These are phyloP conservation scores for Phlebiopsis flavidoalba DNA, from an alignment of 768 basidiomycete species.

Conservation along the genomic window DNA sequence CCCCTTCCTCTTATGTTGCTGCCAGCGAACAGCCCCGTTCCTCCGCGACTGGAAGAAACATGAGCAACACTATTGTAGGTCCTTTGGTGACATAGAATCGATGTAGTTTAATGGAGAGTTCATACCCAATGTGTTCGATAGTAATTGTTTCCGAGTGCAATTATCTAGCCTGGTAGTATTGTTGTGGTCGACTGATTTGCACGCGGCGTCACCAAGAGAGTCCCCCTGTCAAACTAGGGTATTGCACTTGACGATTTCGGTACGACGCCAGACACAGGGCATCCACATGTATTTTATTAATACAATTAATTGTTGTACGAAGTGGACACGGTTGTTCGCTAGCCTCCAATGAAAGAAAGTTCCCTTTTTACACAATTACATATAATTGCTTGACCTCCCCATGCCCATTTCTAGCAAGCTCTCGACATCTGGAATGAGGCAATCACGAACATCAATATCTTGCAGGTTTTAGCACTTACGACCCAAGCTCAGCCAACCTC, in stretches of 20 bases:
- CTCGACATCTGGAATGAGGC: conserved; percentile 6
- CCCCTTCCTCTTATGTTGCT: neutral
- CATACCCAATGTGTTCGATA: too few species aligned
- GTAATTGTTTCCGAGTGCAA: too few species aligned
- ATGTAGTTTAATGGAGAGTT: too few species aligned
- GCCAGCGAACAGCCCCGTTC: neutral
- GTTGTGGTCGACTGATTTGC: neutral
- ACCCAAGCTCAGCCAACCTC: conserved; percentile 22
- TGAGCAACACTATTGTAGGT: neutral
- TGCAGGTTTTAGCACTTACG: conserved; percentile 7
- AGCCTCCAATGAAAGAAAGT: conserved; percentile 20
- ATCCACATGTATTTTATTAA: neutral
- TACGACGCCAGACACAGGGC: neutral
- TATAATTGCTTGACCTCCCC: conserved; percentile 16
- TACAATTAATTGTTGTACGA: neutral
- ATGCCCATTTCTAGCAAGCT: conserved; percentile 19
- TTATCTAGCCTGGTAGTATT: too few species aligned
- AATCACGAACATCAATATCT: neutral
- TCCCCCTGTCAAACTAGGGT: too few species aligned
- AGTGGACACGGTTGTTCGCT: neutral
- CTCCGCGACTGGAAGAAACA: neutral
- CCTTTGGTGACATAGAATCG: neutral
- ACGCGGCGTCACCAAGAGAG: too few species aligned
- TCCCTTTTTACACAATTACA: conserved; percentile 16
- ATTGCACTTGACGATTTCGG: neutral